Evolutionary conservation across 306 rosid genomes (phyloP).

Genomic region (Morella rubra): DNA sequence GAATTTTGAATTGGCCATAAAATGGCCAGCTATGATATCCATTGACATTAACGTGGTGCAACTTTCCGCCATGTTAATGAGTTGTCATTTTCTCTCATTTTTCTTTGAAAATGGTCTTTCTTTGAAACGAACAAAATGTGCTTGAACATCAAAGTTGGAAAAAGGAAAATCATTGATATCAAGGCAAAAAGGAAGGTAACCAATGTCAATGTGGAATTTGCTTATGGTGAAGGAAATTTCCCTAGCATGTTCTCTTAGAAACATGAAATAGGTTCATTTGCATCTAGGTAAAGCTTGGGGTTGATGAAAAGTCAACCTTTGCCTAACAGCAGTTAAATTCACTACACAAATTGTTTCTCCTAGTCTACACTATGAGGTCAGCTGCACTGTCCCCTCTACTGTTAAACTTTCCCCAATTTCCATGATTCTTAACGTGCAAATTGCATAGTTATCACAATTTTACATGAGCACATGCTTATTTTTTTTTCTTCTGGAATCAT

Average conservation of each 20-base stretch:
- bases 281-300: background rate
- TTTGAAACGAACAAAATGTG: background rate
- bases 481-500: too few species aligned
- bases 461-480: too few species aligned
- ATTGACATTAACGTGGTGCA: too few species aligned
- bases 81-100: background rate
- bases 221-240: background rate
- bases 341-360: background rate
- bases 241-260: background rate
- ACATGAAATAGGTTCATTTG: background rate
- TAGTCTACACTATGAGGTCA: background rate
- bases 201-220: background rate
- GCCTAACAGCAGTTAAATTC: background rate
- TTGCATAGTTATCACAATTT: too few species aligned
- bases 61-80: background rate
- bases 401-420: too few species aligned
- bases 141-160: background rate
- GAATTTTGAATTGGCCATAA: too few species aligned
- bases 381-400: background rate
- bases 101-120: background rate
- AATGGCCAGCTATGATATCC: too few species aligned
- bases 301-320: constrained; percentile 2
- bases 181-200: background rate
- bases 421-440: too few species aligned
- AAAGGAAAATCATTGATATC: background rate